Percentiles rank a stretch among this genome's conserved stretches.
These are phyloP conservation scores for Lactarius evosmus DNA, from an alignment of 768 basidiomycete species.

Conservation along the genomic window DNA sequence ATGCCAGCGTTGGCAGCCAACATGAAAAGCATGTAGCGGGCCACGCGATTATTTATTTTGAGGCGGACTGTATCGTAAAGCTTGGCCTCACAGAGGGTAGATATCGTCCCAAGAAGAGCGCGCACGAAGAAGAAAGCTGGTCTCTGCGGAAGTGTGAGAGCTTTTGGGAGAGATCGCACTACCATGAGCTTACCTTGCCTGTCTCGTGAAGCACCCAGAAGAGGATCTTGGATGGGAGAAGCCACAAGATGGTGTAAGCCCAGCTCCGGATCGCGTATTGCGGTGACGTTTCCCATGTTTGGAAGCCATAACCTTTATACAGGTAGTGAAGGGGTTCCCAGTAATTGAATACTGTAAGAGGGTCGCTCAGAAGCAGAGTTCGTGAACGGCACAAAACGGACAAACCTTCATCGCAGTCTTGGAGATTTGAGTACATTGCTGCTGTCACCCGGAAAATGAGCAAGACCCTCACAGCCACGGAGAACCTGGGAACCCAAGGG, in stretches of 20 bases:
- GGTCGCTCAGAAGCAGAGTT: not conserved
- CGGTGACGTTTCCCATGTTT: conserved; percentile 97
- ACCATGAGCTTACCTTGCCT: conserved; percentile 59
- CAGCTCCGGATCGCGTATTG: conserved; percentile 90
- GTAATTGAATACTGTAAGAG: conserved; percentile 85
- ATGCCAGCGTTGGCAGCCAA: conserved; percentile 85
- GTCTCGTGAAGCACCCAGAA: conserved; percentile 47
- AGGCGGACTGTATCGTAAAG: conserved; percentile 81
- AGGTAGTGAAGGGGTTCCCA: conserved; percentile 98
- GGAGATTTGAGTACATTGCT: conserved; percentile 94
- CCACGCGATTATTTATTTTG: conserved; percentile 83
- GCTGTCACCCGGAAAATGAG: conserved; percentile 74
- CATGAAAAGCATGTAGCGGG: conserved; percentile 90
- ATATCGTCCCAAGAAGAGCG: conserved; percentile 69
- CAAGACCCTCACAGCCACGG: conserved; percentile 78
- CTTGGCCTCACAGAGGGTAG: conserved; percentile 71
- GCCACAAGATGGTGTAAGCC: conserved; percentile 85
- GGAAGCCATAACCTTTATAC: conserved; percentile 82
- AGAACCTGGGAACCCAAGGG: conserved; percentile 85
- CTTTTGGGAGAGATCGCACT: conserved; percentile 22
- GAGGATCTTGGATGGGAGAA: conserved; percentile 61
- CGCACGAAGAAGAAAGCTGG: conserved; percentile 87
- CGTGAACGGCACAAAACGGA: not conserved
- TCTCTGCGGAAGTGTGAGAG: conserved; percentile 48
- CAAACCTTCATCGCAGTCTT: conserved; percentile 95